Conservation (phyloP, 257 asterid species). For the Salvia rosmarinus region DNA sequence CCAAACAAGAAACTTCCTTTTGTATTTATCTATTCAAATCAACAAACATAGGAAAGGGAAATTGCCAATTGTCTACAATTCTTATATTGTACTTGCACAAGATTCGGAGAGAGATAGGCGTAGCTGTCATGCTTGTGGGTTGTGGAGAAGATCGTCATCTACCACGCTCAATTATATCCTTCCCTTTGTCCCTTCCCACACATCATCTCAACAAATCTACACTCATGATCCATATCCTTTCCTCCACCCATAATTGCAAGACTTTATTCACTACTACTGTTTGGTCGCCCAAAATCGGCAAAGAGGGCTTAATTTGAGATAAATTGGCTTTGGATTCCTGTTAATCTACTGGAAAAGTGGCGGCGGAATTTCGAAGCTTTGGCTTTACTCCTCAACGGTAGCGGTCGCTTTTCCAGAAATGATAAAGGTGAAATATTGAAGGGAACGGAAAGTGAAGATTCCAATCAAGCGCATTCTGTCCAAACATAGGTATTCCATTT, state of each 20-base stretch:
- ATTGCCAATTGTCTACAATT: background rate
- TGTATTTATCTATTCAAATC: conserved; percentile 14
- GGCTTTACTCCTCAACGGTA: conserved; percentile 35
- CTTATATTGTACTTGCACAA: conserved; percentile 28
- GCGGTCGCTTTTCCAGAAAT: conserved; percentile 24
- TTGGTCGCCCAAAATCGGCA: background rate
- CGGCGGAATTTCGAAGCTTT: conserved; percentile 33
- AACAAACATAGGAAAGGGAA: background rate
- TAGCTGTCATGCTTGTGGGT: conserved; percentile 37
- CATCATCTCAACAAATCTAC: conserved; percentile 9
- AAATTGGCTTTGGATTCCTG: background rate
- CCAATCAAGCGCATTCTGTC: too few relatives aligned
- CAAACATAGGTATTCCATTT: conserved; percentile 35
- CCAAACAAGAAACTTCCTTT: conserved; percentile 9
- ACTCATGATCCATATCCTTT: conserved; percentile 3
- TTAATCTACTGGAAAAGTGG: conserved; percentile 18
- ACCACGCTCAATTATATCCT: conserved; percentile 39
- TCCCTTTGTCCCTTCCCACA: conserved; percentile 30
- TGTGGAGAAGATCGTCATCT: conserved; percentile 38
- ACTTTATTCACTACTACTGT: background rate
- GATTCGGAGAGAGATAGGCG: background rate
- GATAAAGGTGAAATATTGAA: conserved; percentile 41
- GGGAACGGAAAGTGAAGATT: conserved; percentile 43
- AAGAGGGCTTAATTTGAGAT: background rate
- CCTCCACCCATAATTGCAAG: background rate